Evolutionary conservation across 139 green algal genomes (phyloP), one percentile per base, ranked within the genome.

Genomic region (Eudorina sp.): DNA sequence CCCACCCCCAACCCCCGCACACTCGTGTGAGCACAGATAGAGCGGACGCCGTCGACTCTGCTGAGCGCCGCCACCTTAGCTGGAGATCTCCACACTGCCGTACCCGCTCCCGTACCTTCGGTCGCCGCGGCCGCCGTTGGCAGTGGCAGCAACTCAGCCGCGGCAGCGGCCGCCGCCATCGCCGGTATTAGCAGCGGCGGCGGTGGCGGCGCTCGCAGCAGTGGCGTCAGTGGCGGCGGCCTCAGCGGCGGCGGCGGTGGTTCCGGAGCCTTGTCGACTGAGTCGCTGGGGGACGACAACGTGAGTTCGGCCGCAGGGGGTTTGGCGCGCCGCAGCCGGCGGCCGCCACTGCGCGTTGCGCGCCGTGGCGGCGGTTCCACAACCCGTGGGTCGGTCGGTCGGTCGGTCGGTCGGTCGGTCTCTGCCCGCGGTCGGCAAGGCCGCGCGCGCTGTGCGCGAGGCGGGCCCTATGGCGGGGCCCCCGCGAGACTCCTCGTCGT

Each of bases 31-130:
- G n/a, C n/a, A n/a, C n/a, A 83, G 75, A 3, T 58, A 0, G 53
- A 72, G 38, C 77, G 77, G 5, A 60, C 64, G 53, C 3, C 53
- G 2, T 86, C 80, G 0, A 66, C 80, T 6, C 18, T 86, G 60
- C 43, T 77, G 19, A 18, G 18, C 18, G 62, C 80, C 4, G 14
- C 29, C 38, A 86, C 62, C 0, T 41, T 45, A 2, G 80, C 80
- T 1, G 80, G 80, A 4, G 80, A 86, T 62, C 62, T 86, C 60
- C 80, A 86, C 80, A 66, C 79, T n/a, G 79, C 60, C 13, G 58
- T 86, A 34, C 79, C 58, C 29, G 5, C 58, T 1, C 41, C 79
- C 1, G 4, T 40, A 4, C n/a, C 78, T 21, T 25, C 43, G 25
- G 16, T 21, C 72, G 76, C 31, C 23, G 34, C 34, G 34, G 34